Evolutionary conservation across 2,329 filamentous ascomycete genomes (phyloP), one percentile per base, ranked within the genome.

Genomic region (Annulohypoxylon truncatum): DNA sequence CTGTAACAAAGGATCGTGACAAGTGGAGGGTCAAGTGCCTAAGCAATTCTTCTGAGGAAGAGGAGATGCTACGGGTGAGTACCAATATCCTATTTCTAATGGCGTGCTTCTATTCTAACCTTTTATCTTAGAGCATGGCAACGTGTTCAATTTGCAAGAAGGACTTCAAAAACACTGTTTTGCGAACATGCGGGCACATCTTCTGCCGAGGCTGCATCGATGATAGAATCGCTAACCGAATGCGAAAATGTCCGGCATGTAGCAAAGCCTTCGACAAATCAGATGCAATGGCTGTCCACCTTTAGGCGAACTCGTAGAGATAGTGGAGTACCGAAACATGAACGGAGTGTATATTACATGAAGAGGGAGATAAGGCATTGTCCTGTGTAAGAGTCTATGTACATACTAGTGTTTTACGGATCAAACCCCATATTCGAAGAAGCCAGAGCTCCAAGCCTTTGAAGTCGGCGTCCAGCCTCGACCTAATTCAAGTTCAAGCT

Each of bases 191-290:
- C 78, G 96, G 96, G 1, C 96, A 99, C 79, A 88, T 97, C 51
- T 97, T 98, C 79, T 99, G 96, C 85, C 90, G 90, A 75, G 86
- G 89, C 50, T 99, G 96, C 77, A 92, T 98, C 22, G 93, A 97
- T 70, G 92, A 96, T 75, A 90, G 96, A 61, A 89, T 97, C 67
- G 89, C 89, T 47, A 97, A 96, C 75, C 92, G 96, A 33, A 94
- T 95, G 81, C 88, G 96, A 71, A 98, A 98, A 79, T 99, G 96
- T 76, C 96, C 96, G 2, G 95, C 93, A 73, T 99, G 96, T 83
- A 93, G 92, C 74, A 92, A 92, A 79, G 89, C 93, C 3, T 99
- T 99, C 77, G 95, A 97, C 74, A 92, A 89, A 77, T 92, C 92
- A 79, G 96, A 99, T 77, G 89, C 93, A 67, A 96, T 97, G 93